A percentile compares a stretch with the other conserved stretches of the same genome.
These are phyloP conservation scores for Odonthalia washingtoniensis DNA, from an alignment of 31 red algal genomes.

Conservation along the genomic window DNA sequence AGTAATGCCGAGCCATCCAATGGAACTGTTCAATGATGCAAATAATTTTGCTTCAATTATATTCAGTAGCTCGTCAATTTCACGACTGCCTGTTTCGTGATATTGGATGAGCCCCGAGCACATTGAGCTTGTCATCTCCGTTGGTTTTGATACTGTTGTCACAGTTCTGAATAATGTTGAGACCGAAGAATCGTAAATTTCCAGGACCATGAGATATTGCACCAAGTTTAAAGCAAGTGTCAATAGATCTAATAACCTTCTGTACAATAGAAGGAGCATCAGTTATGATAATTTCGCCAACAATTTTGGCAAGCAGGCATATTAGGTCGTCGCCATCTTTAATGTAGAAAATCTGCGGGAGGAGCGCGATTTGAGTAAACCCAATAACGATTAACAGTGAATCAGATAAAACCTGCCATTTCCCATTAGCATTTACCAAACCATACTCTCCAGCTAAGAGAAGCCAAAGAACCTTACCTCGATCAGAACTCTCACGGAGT, in stretches of 20 bases:
- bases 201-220: conserved; percentile 17
- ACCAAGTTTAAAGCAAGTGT: neutral
- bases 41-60: no score
- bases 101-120: no score
- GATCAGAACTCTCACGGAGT: no score
- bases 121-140: no score
- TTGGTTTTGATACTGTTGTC: no score
- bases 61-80: no score
- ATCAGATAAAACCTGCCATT: conserved; percentile 15
- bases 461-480: no score
- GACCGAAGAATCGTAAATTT: conserved; percentile 18
- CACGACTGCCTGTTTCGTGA: no score
- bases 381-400: neutral
- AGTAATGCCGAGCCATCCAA: no score
- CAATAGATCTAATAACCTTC: neutral
- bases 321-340: neutral
- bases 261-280: neutral
- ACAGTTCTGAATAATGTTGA: neutral
- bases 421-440: neutral
- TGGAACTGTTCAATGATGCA: no score
- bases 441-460: no score
- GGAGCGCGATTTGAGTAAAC: neutral
- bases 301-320: no score
- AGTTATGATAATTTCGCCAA: conserved; percentile 18
- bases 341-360: conserved; percentile 28